phyloP scores from a whole-genome alignment of 441 rosid species.

The Biscutella laevigata region DNA sequence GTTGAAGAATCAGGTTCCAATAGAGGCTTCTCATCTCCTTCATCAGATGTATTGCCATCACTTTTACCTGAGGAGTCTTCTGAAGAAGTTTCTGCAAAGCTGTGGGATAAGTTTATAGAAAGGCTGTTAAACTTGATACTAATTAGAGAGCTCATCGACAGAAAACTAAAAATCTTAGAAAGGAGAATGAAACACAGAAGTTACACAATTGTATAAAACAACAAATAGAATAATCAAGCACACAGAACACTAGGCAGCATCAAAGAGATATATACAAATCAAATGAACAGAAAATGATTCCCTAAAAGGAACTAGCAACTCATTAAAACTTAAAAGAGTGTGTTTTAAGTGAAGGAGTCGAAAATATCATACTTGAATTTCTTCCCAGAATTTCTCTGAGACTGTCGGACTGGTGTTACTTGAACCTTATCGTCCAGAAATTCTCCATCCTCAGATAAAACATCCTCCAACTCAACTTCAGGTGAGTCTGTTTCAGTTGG shows the following conservation, averaged over 20 bases:
- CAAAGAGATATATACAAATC: neutral
- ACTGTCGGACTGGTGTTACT: conserved; percentile 56
- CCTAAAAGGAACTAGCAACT: neutral
- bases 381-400: conserved; percentile 65
- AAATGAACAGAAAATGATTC: conserved; percentile 2
- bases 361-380: conserved; percentile 48
- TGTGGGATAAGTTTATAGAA: conserved; percentile 22
- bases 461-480: conserved; percentile 41
- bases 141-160: neutral
- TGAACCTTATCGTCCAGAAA: conserved; percentile 36
- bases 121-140: conserved; percentile 2
- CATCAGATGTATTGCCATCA: conserved; percentile 32
- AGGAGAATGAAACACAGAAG: neutral
- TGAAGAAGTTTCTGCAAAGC: conserved; percentile 59
- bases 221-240: neutral
- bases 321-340: conserved; percentile 2
- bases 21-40: conserved; percentile 32
- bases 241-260: neutral
- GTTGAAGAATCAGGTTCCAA: conserved; percentile 20
- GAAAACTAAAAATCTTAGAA: neutral
- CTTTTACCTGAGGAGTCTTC: conserved; percentile 42
- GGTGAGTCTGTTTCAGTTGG: conserved; percentile 36
- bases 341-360: neutral
- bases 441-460: conserved; percentile 38
- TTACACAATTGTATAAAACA: conserved; percentile 2